A percentile compares a stretch with the other conserved stretches of the same genome.
phyloP scores from a whole-genome alignment of 163 green algal genomes.

The Chloromonas sp. region DNA sequence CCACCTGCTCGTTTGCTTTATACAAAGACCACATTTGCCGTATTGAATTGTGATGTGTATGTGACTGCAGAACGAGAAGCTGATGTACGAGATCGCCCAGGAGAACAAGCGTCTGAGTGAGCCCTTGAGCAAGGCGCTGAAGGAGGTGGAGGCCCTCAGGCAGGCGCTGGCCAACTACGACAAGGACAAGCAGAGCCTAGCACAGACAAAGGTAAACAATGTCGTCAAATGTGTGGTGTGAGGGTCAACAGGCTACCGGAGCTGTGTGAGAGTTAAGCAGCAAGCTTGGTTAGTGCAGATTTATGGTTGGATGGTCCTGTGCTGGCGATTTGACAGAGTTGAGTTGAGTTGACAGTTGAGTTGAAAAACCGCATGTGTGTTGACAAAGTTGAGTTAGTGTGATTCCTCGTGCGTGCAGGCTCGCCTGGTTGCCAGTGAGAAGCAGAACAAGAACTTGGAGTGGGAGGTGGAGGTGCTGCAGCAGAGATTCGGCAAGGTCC shows the following conservation, averaged over 20 bases:
- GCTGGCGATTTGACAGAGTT: background rate
- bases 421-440: constrained; percentile 54
- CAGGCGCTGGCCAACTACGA: constrained; percentile 66
- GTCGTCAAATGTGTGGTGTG: background rate
- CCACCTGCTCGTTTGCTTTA: too few species aligned
- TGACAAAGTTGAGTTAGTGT: constrained; percentile 1
- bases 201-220: constrained; percentile 26
- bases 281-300: background rate
- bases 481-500: constrained; percentile 53
- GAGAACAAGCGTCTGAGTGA: constrained; percentile 87
- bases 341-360: background rate
- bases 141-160: constrained; percentile 68
- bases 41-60: too few species aligned
- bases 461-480: constrained; percentile 78
- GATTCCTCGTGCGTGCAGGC: constrained; percentile 11
- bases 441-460: constrained; percentile 77
- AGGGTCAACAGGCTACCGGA: background rate
- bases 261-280: background rate
- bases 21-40: too few species aligned
- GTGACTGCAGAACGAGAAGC: constrained; percentile 64
- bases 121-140: constrained; percentile 70
- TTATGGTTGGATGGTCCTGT: too few species aligned
- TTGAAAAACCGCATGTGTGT: background rate
- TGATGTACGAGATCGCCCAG: constrained; percentile 81
- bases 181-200: constrained; percentile 71